Evolutionary conservation across 2,329 filamentous ascomycete species (phyloP).

Genomic region (Emmonsia crescens): DNA sequence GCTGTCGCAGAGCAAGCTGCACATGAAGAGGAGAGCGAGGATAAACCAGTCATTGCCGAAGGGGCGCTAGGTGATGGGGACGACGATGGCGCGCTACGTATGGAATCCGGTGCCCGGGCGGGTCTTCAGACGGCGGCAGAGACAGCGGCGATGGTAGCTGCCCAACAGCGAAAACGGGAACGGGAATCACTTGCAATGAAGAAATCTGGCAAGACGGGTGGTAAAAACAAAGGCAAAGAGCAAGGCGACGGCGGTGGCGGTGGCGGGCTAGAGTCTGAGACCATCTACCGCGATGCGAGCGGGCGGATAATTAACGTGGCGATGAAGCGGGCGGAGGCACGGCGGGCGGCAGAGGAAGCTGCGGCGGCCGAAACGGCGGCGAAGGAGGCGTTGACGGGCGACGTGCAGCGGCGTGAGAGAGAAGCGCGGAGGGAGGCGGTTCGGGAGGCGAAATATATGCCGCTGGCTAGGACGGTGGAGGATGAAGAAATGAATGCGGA

Average conservation of each 20-base stretch:
- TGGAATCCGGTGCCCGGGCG: slow-evolving; percentile 79
- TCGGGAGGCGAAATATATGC: slow-evolving; percentile 72
- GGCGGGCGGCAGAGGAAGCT: slow-evolving; percentile 65
- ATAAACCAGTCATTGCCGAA: slow-evolving; percentile 34
- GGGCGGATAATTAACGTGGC: slow-evolving; percentile 88
- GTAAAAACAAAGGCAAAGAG: not conserved
- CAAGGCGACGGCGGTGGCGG: not conserved
- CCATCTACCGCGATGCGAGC: slow-evolving; percentile 73
- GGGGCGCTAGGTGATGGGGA: slow-evolving; percentile 23
- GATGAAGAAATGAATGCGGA: slow-evolving; percentile 80
- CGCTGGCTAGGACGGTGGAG: slow-evolving; percentile 67
- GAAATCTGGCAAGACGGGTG: slow-evolving; percentile 3
- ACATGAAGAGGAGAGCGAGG: slow-evolving; percentile 35
- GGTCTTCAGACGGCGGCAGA: slow-evolving; percentile 76
- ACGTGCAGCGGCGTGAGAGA: slow-evolving; percentile 66
- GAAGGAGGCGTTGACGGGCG: slow-evolving; percentile 64
- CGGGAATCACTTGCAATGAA: slow-evolving; percentile 29
- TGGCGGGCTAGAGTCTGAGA: slow-evolving; percentile 8
- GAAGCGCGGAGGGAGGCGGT: slow-evolving; percentile 56
- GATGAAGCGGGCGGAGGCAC: slow-evolving; percentile 78
- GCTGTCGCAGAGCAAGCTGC: slow-evolving; percentile 57
- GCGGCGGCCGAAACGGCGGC: slow-evolving; percentile 53
- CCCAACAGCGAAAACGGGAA: slow-evolving; percentile 46
- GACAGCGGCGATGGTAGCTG: slow-evolving; percentile 59
- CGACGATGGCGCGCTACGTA: slow-evolving; percentile 42